Evolutionary conservation across 2,329 filamentous ascomycete species (phyloP).

Genomic region (Fusarium solani-melongenae): DNA sequence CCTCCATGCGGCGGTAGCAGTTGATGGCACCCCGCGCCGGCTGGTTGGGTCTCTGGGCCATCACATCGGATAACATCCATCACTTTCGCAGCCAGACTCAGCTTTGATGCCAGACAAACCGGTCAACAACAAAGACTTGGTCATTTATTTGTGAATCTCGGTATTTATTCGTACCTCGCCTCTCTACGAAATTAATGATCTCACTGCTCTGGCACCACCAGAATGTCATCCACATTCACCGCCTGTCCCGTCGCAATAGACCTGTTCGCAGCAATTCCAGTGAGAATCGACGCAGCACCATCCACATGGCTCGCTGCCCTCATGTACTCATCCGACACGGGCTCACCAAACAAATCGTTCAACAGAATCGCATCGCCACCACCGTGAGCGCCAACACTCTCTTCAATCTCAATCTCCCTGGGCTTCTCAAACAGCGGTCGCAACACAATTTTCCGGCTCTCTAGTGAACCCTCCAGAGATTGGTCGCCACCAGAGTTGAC

Average conservation of each 20-base stretch:
- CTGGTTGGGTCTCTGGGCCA: no score
- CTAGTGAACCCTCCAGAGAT: slow-evolving; percentile 63
- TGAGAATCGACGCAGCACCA: slow-evolving; percentile 68
- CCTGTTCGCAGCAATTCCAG: slow-evolving; percentile 68
- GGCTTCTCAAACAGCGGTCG: slow-evolving; percentile 68
- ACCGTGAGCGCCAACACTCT: slow-evolving; percentile 66
- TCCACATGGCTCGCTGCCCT: slow-evolving; percentile 69
- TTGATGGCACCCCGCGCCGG: not conserved
- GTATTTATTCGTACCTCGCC: not conserved
- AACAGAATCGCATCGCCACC: slow-evolving; percentile 69
- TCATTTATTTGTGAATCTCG: not conserved
- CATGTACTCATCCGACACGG: slow-evolving; percentile 61
- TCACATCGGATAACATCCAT: not conserved
- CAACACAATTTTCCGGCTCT: slow-evolving; percentile 60
- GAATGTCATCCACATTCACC: slow-evolving; percentile 65
- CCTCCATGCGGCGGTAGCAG: not conserved
- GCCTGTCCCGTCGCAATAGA: slow-evolving; percentile 68
- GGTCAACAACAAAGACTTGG: not conserved
- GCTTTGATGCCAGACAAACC: not conserved
- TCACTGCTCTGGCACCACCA: slow-evolving; percentile 39
- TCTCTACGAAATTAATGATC: not conserved
- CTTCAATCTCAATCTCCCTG: slow-evolving; percentile 62
- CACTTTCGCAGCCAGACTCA: not conserved
- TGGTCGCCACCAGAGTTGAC: slow-evolving; percentile 71
- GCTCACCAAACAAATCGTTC: slow-evolving; percentile 67